Evolutionary conservation across 1,284 basidiomycete genomes (phyloP).

Genomic region (Ceratobasidium sp.): DNA sequence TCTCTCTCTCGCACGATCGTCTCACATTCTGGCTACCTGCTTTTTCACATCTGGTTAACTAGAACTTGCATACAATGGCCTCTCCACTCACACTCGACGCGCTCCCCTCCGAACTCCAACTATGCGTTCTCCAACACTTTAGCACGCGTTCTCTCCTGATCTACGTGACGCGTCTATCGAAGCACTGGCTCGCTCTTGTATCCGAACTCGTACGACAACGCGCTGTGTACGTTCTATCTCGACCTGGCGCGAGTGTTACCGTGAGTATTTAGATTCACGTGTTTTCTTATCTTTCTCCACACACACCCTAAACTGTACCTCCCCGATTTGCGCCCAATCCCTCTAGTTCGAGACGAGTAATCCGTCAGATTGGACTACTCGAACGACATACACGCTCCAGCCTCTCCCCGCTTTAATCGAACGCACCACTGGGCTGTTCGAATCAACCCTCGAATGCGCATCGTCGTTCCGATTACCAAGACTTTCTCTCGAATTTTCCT

Average conservation of each 20-base stretch:
- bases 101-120: slow-evolving; percentile 36
- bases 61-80: slow-evolving; percentile 20
- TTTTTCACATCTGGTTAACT: background rate
- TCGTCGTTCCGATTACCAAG: slow-evolving; percentile 10
- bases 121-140: slow-evolving; percentile 18
- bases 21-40: background rate
- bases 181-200: slow-evolving; percentile 32
- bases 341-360: slow-evolving; percentile 35
- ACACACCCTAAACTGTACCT: background rate
- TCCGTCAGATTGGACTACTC: slow-evolving; percentile 4
- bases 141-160: slow-evolving; percentile 30
- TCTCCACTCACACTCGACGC: slow-evolving; percentile 12
- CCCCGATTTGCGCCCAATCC: too few species aligned
- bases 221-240: slow-evolving; percentile 14
- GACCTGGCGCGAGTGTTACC: slow-evolving; percentile 22
- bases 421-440: background rate
- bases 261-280: slow-evolving; percentile 33
- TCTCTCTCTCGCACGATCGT: slow-evolving; percentile 14
- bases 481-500: slow-evolving; percentile 26
- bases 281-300: background rate
- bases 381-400: slow-evolving; percentile 10
- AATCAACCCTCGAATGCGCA: slow-evolving; percentile 6
- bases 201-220: slow-evolving; percentile 34
- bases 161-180: slow-evolving; percentile 34
- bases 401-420: background rate